Conservation (phyloP, 1,284 basidiomycete genomes). For the Xerocomus amazonicus region DNA sequence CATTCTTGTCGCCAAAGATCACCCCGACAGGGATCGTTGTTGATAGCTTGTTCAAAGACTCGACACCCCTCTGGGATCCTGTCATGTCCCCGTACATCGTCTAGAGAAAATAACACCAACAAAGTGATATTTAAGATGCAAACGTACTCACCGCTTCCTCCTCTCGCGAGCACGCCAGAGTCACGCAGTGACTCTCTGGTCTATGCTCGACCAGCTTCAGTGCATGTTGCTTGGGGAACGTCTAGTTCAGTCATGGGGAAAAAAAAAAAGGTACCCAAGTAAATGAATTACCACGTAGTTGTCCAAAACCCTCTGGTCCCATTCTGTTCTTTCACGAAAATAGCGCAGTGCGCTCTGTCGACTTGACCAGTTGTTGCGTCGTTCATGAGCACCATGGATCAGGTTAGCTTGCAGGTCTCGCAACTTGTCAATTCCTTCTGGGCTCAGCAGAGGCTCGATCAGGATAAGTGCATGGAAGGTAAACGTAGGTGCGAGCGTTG, state of each 20-base stretch:
- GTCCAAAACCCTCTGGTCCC: constrained; percentile 48
- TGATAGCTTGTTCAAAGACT: constrained; percentile 40
- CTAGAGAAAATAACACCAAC: constrained; percentile 7
- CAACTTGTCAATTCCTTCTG: constrained; percentile 42
- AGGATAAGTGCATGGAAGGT: constrained; percentile 47
- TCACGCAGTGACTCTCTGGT: constrained; percentile 36
- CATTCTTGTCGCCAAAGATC: constrained; percentile 46
- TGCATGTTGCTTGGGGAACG: constrained; percentile 40
- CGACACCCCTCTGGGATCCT: constrained; percentile 48
- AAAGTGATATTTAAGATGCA: too few relatives aligned
- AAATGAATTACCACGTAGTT: constrained; percentile 43
- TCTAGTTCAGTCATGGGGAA: background rate
- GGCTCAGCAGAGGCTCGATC: constrained; percentile 54
- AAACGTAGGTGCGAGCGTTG: constrained; percentile 41
- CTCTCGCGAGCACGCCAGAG: constrained; percentile 50
- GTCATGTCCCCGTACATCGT: constrained; percentile 32
- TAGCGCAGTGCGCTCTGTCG: constrained; percentile 37
- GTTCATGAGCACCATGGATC: constrained; percentile 42
- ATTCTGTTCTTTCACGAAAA: constrained; percentile 37
- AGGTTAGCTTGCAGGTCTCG: constrained; percentile 38
- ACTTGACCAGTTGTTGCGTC: constrained; percentile 47
- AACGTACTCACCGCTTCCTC: constrained; percentile 47
- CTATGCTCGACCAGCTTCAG: constrained; percentile 34
- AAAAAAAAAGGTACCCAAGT: background rate
- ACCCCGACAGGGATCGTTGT: constrained; percentile 44